A percentile compares a stretch with the other conserved stretches of the same genome.
phyloP scores from a whole-genome alignment of 2,329 filamentous ascomycete genomes.

The Mariannaea sp. region DNA sequence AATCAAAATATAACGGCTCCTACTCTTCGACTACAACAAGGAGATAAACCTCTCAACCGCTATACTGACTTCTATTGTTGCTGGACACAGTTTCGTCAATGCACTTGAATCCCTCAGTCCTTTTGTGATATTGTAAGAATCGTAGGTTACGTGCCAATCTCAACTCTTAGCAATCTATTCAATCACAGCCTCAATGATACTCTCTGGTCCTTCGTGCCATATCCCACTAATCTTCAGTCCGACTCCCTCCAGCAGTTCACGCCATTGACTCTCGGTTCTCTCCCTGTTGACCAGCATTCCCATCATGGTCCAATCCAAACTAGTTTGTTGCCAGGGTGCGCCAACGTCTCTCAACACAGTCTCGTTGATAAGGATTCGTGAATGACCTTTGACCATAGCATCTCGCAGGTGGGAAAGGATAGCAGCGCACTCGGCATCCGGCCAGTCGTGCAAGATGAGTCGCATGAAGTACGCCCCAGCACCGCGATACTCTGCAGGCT shows the following conservation, averaged over 20 bases:
- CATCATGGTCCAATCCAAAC: conserved; percentile 37
- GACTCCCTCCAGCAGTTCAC: conserved; percentile 15
- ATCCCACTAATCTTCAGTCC: conserved; percentile 21
- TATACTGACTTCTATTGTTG: too few relatives aligned
- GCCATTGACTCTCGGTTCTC: conserved; percentile 28
- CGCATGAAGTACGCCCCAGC: conserved; percentile 52
- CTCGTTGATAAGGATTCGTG: conserved; percentile 26
- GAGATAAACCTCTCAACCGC: too few relatives aligned
- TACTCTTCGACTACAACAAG: too few relatives aligned
- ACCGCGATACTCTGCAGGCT: conserved; percentile 27
- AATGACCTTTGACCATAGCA: conserved; percentile 30
- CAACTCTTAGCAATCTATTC: neutral
- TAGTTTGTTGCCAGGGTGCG: conserved; percentile 31
- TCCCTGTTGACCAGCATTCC: conserved; percentile 32
- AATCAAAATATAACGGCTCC: too few relatives aligned
- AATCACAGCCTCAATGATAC: conserved; percentile 23
- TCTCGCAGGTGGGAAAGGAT: conserved; percentile 37
- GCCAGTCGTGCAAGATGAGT: conserved; percentile 55
- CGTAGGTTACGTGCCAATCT: too few relatives aligned
- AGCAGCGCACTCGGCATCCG: conserved; percentile 41
- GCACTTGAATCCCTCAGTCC: too few relatives aligned
- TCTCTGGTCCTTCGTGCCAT: conserved; percentile 17
- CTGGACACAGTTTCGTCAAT: too few relatives aligned
- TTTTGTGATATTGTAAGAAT: too few relatives aligned
- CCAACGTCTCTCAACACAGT: conserved; percentile 20